A percentile compares a stretch with the other conserved stretches of the same genome.
Conservation (phyloP, 768 basidiomycete genomes). For the Naganishia antarctica region DNA sequence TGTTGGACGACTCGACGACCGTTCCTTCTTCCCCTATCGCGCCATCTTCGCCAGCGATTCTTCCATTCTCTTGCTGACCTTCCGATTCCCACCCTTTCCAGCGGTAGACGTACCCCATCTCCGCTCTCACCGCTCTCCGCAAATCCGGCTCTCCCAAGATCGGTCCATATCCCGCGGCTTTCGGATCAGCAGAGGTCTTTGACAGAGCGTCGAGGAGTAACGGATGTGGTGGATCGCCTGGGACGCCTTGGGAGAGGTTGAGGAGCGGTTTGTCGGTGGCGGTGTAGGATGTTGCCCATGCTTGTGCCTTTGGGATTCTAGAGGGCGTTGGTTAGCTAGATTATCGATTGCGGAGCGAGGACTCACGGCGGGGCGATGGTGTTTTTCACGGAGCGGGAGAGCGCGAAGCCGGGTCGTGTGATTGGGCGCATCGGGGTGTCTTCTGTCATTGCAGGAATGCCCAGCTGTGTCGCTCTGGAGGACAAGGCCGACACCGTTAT, state of each 20-base stretch:
- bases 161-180: slow-evolving; percentile 56
- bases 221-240: slow-evolving; percentile 61
- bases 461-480: too few relatives aligned
- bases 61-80: too few relatives aligned
- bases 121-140: slow-evolving; percentile 56
- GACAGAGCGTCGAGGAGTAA: slow-evolving; percentile 56
- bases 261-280: slow-evolving; percentile 54
- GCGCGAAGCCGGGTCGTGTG: too few relatives aligned
- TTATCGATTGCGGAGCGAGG: neutral
- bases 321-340: neutral
- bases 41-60: neutral
- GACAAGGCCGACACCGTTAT: too few relatives aligned
- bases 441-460: neutral
- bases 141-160: slow-evolving; percentile 60
- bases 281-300: slow-evolving; percentile 39
- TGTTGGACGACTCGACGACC: neutral
- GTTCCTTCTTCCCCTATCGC: slow-evolving; percentile 14
- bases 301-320: slow-evolving; percentile 46
- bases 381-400: neutral
- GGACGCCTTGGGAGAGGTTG: slow-evolving; percentile 71
- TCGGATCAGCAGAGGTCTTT: slow-evolving; percentile 52
- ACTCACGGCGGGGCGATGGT: slow-evolving; percentile 5
- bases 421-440: too few relatives aligned
- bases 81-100: neutral
- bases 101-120: slow-evolving; percentile 60